A percentile compares a stretch with the other conserved stretches of the same genome.
Evolutionary conservation across 2,329 filamentous ascomycete species (phyloP).

Genomic region (Lecanicillium sp.): DNA sequence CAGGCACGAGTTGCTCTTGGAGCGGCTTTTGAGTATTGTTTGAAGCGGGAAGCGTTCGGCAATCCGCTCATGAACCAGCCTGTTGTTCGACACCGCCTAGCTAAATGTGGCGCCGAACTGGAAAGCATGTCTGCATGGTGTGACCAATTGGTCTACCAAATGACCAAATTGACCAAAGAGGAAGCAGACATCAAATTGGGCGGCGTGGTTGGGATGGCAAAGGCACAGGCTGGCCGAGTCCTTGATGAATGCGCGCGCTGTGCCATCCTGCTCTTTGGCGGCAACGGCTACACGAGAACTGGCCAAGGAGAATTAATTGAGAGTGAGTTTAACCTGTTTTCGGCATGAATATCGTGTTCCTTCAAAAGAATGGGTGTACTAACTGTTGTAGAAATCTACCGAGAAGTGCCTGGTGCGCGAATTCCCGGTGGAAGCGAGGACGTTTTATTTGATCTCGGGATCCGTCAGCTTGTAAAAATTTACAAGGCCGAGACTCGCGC

Average conservation of each 20-base stretch:
- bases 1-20: slow-evolving; percentile 20
- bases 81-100: slow-evolving; percentile 61
- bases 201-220: slow-evolving; percentile 62
- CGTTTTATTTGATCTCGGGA: slow-evolving; percentile 14
- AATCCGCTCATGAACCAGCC: slow-evolving; percentile 59
- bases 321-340: too few relatives aligned
- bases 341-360: slow-evolving; percentile 6
- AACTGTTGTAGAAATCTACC: slow-evolving; percentile 16
- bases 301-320: slow-evolving; percentile 66
- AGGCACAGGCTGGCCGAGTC: slow-evolving; percentile 65
- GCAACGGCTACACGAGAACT: slow-evolving; percentile 61
- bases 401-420: slow-evolving; percentile 18
- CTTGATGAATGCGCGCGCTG: slow-evolving; percentile 62
- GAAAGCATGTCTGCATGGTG: slow-evolving; percentile 65
- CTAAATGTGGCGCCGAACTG: slow-evolving; percentile 57
- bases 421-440: slow-evolving; percentile 18
- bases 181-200: slow-evolving; percentile 58
- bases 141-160: slow-evolving; percentile 60
- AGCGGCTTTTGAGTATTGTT: slow-evolving; percentile 25
- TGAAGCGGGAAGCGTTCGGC: slow-evolving; percentile 28
- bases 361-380: not conserved
- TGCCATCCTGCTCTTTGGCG: slow-evolving; percentile 64
- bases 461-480: slow-evolving; percentile 17
- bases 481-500: slow-evolving; percentile 6
- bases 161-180: slow-evolving; percentile 50